These are phyloP conservation scores for Lecanicillium sp. DNA, from an alignment of 2,329 filamentous ascomycete species.

Conservation along the genomic window DNA sequence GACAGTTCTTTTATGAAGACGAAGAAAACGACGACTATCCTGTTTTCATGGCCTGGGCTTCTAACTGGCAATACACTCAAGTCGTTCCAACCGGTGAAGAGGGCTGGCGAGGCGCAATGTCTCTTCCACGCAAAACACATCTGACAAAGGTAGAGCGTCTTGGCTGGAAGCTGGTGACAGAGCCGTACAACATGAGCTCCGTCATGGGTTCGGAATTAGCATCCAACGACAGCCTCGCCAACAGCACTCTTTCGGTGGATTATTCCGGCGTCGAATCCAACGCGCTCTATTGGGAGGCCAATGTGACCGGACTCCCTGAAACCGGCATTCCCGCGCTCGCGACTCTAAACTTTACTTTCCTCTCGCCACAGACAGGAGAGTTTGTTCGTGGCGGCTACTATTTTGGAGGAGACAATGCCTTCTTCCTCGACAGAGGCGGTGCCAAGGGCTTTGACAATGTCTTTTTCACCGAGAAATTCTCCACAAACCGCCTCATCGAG, in stretches of 20 bases:
- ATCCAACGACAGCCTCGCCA: constrained; percentile 33
- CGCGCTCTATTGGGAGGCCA: constrained; percentile 45
- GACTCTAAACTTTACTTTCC: constrained; percentile 20
- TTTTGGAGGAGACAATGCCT: constrained; percentile 17
- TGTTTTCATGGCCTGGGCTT: constrained; percentile 26
- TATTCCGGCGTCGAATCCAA: constrained; percentile 40
- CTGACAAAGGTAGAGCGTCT: constrained; percentile 40
- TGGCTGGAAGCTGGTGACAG: constrained; percentile 42
- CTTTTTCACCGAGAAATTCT: constrained; percentile 25
- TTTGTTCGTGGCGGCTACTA: constrained; percentile 18
- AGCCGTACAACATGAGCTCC: constrained; percentile 38
- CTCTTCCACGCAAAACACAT: constrained; percentile 36
- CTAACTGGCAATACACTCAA: constrained; percentile 25
- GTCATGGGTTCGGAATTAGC: constrained; percentile 37
- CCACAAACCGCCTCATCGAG: constrained; percentile 12
- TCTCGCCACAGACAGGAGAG: constrained; percentile 17
- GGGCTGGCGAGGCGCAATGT: constrained; percentile 24
- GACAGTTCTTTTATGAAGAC: constrained; percentile 23
- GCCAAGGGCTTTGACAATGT: constrained; percentile 19
- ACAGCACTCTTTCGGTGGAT: constrained; percentile 39
- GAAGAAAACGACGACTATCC: constrained; percentile 18
- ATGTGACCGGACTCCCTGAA: constrained; percentile 32
- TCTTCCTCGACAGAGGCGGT: constrained; percentile 21
- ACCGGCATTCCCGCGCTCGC: constrained; percentile 12
- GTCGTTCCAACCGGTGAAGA: constrained; percentile 21